Percentiles rank a stretch among this genome's conserved stretches.
phyloP scores from a whole-genome alignment of 768 basidiomycete genomes.

The Tricholoma hemisulphureum region DNA sequence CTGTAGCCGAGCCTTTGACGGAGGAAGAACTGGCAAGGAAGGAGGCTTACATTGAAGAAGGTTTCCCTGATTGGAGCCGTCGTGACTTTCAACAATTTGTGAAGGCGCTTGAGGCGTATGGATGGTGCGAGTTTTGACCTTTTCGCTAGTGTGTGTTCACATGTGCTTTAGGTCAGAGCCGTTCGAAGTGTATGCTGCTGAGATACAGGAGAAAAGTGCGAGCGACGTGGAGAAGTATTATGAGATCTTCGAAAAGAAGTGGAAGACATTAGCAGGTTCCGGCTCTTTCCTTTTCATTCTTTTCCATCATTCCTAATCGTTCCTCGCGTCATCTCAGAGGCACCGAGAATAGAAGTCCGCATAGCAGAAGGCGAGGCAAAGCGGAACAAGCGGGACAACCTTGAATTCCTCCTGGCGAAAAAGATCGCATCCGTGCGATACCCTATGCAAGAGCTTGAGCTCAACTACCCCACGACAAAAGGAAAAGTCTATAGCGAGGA shows the following conservation, averaged over 20 bases:
- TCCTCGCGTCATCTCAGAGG: slow-evolving; percentile 45
- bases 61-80: slow-evolving; percentile 90
- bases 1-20: slow-evolving; percentile 79
- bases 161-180: slow-evolving; percentile 53
- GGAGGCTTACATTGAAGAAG: slow-evolving; percentile 70
- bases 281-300: slow-evolving; percentile 16
- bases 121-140: slow-evolving; percentile 54
- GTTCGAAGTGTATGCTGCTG: slow-evolving; percentile 68
- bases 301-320: background rate
- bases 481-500: slow-evolving; percentile 97
- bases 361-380: slow-evolving; percentile 89
- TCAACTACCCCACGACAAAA: slow-evolving; percentile 93
- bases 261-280: slow-evolving; percentile 79
- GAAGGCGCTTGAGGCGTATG: slow-evolving; percentile 61
- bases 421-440: slow-evolving; percentile 83
- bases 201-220: slow-evolving; percentile 80
- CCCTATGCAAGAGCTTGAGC: slow-evolving; percentile 96
- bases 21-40: slow-evolving; percentile 85
- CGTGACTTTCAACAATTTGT: slow-evolving; percentile 93
- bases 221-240: slow-evolving; percentile 81
- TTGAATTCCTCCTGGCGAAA: slow-evolving; percentile 71
- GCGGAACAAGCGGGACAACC: slow-evolving; percentile 80
- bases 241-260: slow-evolving; percentile 83
- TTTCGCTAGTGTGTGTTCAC: background rate
- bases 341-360: slow-evolving; percentile 76